Base-by-base conservation (phyloP, 495 filamentous ascomycete genomes). In the Pyronema domesticum region DNA sequence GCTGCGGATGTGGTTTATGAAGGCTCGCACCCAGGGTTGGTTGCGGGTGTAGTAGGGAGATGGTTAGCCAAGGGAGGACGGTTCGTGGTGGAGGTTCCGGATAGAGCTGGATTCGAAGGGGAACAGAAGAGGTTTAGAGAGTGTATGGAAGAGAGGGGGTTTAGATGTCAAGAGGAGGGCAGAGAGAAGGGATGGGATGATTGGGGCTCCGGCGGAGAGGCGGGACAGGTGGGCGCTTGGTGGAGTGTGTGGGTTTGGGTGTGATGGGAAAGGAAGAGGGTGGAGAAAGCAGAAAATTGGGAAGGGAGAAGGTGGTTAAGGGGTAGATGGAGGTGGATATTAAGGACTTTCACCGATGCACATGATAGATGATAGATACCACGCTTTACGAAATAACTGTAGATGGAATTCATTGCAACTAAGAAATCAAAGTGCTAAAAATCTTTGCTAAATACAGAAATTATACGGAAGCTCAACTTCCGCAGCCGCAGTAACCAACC, bases 1-100 rank as follows among this genome's bases (percentile, higher is more conserved):
- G 81, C 81, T 1, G 79, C 84, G 1, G 84, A 89, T 64, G 75
- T 80, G 13, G 60, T 89, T 4, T 89, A 89, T 66, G 79, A 78
- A 6, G 70, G 78, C 4, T 72, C 72, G 5, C 84, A 89, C 60
- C 80, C 83, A 3, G 63, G 60, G 13, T 71, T 80, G 62, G 64
- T 89, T 7, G 79, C 78, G 0, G 60, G 74, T 10, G 74, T 77
- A 2, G 74, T 89, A 34, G 63, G 63, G 0, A 58, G 64, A 11
- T 80, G 75, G 72, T 65, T 86, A 10, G 73, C 69, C 44, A 67
- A 64, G 36, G 60, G 70, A 35, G 72, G 78, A 1, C 67, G 77
- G 7, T 76, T 81, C 6, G 69, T 88, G 18, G 64, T 79, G 0
- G 82, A 83, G 53, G 71, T 85, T 58, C 83, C 83, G 10, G 58